phyloP scores from a whole-genome alignment of 73 alveolate species.

The Tetrahymena elliotti region DNA sequence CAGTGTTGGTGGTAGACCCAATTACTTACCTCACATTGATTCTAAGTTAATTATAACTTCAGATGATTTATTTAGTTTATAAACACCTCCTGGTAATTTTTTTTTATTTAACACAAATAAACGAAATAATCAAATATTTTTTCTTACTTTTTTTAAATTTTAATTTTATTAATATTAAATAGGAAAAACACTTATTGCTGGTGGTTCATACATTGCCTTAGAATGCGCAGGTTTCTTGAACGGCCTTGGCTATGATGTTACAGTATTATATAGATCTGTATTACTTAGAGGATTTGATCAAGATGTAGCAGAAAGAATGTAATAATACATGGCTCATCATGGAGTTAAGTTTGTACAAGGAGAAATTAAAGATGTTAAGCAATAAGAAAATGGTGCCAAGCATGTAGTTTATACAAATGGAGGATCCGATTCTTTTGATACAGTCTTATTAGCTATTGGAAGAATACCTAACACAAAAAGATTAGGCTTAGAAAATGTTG shows the following conservation, averaged over 20 bases:
- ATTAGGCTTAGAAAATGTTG: slow-evolving; percentile 69
- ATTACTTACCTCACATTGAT: slow-evolving; percentile 51
- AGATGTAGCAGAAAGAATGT: slow-evolving; percentile 88
- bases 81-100: slow-evolving; percentile 71
- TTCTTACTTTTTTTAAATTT: background rate
- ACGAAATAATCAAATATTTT: background rate
- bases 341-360: slow-evolving; percentile 77
- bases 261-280: slow-evolving; percentile 91
- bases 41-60: slow-evolving; percentile 60
- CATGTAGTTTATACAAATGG: slow-evolving; percentile 13
- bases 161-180: background rate
- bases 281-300: slow-evolving; percentile 95
- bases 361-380: slow-evolving; percentile 35
- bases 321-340: slow-evolving; percentile 67
- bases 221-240: slow-evolving; percentile 89
- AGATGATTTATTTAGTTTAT: slow-evolving; percentile 81
- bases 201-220: slow-evolving; percentile 89
- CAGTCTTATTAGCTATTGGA: slow-evolving; percentile 92
- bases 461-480: slow-evolving; percentile 79
- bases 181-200: slow-evolving; percentile 75
- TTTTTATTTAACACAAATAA: background rate
- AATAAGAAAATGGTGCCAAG: background rate
- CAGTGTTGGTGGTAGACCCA: slow-evolving; percentile 74
- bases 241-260: slow-evolving; percentile 72
- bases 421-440: slow-evolving; percentile 66